phyloP scores from a whole-genome alignment of 306 rosid genomes.

The Gastrolobium villosum region DNA sequence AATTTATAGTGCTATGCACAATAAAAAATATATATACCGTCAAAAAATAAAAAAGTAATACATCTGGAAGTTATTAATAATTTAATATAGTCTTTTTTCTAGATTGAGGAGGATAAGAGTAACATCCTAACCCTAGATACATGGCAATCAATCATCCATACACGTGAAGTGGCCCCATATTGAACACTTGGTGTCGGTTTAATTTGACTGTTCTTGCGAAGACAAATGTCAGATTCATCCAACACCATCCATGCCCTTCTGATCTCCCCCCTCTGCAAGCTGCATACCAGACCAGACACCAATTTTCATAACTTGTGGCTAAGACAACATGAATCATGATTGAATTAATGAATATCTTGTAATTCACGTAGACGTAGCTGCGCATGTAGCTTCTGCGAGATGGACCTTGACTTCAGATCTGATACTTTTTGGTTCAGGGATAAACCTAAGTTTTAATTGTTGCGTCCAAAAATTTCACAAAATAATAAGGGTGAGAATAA shows the following conservation, averaged over 20 bases:
- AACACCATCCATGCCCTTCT: conserved; percentile 29
- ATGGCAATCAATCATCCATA: conserved; percentile 62
- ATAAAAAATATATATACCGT: background rate
- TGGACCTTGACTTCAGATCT: background rate
- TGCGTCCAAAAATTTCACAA: background rate
- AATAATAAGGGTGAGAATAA: too few species aligned
- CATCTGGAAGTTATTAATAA: conserved; percentile 31
- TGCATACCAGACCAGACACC: conserved; percentile 29
- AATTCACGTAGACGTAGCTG: background rate
- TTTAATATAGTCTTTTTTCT: conserved; percentile 16
- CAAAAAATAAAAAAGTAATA: background rate
- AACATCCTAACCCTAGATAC: conserved; percentile 42
- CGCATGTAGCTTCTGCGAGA: background rate
- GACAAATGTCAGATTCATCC: conserved; percentile 51
- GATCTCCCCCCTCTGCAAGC: background rate
- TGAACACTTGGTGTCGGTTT: conserved; percentile 65
- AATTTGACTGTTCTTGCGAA: conserved; percentile 65
- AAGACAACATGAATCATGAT: background rate
- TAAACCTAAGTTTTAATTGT: background rate
- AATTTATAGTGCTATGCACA: conserved; percentile 6
- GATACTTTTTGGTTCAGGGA: background rate
- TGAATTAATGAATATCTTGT: conserved; percentile 1
- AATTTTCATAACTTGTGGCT: background rate
- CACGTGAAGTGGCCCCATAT: conserved; percentile 78
- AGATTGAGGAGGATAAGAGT: conserved; percentile 47